Conservation (phyloP, 2,329 filamentous ascomycete species). For the Fusarium kyushuense region DNA sequence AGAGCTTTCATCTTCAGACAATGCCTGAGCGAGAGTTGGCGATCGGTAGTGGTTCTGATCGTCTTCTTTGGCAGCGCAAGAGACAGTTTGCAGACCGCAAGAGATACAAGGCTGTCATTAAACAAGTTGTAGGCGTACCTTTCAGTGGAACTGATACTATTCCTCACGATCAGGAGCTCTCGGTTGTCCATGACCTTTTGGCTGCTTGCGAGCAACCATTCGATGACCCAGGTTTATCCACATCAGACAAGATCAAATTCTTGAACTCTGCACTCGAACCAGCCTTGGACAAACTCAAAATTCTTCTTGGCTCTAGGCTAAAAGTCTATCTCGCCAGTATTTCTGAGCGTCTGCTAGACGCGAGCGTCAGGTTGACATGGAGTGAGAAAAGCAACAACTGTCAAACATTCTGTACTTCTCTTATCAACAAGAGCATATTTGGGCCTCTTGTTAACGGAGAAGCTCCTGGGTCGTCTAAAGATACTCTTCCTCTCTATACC, state of each 20-base stretch:
- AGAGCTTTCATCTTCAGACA: conserved; percentile 42
- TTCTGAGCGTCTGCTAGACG: conserved; percentile 46
- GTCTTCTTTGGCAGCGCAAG: conserved; percentile 29
- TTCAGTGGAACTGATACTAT: conserved; percentile 51
- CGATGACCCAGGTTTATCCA: conserved; percentile 38
- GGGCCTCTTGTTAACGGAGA: conserved; percentile 39
- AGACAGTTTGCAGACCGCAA: conserved; percentile 36
- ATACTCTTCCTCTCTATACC: conserved; percentile 48
- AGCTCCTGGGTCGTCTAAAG: neutral
- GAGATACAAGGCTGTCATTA: conserved; percentile 55
- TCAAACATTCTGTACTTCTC: conserved; percentile 54
- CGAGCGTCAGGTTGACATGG: conserved; percentile 49
- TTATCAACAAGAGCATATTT: conserved; percentile 52
- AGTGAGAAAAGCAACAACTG: conserved; percentile 53
- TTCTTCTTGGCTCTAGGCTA: conserved; percentile 43
- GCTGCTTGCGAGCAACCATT: conserved; percentile 40
- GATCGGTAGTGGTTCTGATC: conserved; percentile 27
- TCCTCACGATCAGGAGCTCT: conserved; percentile 40
- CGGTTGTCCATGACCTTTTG: conserved; percentile 48
- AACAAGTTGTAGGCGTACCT: conserved; percentile 55
- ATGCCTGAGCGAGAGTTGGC: conserved; percentile 32
- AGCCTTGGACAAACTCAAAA: conserved; percentile 39
- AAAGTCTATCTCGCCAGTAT: conserved; percentile 51
- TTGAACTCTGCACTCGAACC: conserved; percentile 33
- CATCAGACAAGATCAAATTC: conserved; percentile 19